Evolutionary conservation across 257 asterid species (phyloP).

Genomic region (Osmanthus fragrans): DNA sequence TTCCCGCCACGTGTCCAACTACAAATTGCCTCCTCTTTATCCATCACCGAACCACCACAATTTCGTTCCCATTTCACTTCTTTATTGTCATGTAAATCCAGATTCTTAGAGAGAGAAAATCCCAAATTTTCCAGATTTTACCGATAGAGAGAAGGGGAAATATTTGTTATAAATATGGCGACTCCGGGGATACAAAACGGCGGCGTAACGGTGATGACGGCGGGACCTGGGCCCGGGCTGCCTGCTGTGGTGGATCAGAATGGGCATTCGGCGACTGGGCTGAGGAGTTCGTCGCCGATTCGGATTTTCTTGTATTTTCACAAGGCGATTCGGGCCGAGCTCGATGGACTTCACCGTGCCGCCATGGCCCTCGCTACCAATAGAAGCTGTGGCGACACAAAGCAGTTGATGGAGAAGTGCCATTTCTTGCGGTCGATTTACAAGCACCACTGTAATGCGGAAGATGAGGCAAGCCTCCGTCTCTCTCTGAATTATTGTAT

Average conservation of each 20-base stretch:
- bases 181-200: slow-evolving; percentile 64
- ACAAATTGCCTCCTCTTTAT: slow-evolving; percentile 56
- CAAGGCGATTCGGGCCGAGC: slow-evolving; percentile 77
- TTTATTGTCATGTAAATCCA: background rate
- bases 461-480: slow-evolving; percentile 61
- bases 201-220: slow-evolving; percentile 48
- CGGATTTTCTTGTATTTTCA: slow-evolving; percentile 75
- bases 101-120: slow-evolving; percentile 37
- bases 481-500: background rate
- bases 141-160: slow-evolving; percentile 9
- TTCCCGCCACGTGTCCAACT: slow-evolving; percentile 60
- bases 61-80: slow-evolving; percentile 26
- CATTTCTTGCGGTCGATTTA: slow-evolving; percentile 74
- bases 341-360: slow-evolving; percentile 64
- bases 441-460: slow-evolving; percentile 89
- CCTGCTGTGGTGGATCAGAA: slow-evolving; percentile 42
- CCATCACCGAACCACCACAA: slow-evolving; percentile 32
- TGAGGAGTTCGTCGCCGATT: slow-evolving; percentile 61
- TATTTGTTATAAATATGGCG: slow-evolving; percentile 34
- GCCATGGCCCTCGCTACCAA: slow-evolving; percentile 68
- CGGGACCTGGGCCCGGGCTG: slow-evolving; percentile 28
- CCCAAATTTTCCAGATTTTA: slow-evolving; percentile 16
- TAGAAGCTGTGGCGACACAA: slow-evolving; percentile 54
- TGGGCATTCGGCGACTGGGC: slow-evolving; percentile 41
- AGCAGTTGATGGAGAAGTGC: slow-evolving; percentile 60